These are phyloP conservation scores for Metschnikowia henanensis DNA, from an alignment of 805 yeast genomes.

Conservation along the genomic window DNA sequence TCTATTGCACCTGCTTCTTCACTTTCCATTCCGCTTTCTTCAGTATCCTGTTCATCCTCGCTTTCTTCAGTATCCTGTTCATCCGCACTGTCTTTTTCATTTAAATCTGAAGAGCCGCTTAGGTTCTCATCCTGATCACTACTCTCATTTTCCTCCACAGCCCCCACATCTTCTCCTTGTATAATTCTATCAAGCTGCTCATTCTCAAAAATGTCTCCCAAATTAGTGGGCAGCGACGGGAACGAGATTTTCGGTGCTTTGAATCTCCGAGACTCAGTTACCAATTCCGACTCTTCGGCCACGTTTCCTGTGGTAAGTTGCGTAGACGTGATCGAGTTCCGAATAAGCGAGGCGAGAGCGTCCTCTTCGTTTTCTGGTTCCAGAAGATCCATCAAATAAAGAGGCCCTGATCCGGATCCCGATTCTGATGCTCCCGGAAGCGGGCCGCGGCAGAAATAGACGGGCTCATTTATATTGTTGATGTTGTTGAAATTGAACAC, in stretches of 20 bases:
- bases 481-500: conserved; percentile 9
- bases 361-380: conserved; percentile 2
- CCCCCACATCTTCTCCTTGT: neutral
- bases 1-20: neutral
- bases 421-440: neutral
- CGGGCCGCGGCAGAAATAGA: conserved; percentile 24
- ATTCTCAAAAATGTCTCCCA: neutral
- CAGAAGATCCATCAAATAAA: conserved; percentile 18
- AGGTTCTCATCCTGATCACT: neutral
- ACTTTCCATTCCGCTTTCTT: conserved; percentile 8
- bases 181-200: neutral
- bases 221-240: conserved; percentile 16
- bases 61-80: conserved; percentile 1
- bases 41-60: conserved; percentile 1
- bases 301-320: conserved; percentile 4
- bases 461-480: conserved; percentile 16
- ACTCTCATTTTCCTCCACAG: neutral
- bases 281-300: neutral
- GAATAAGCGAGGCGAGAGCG: conserved; percentile 14
- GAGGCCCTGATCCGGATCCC: no score
- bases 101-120: no score
- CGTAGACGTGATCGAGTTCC: conserved; percentile 15
- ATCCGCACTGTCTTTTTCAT: neutral
- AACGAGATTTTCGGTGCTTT: conserved; percentile 2
- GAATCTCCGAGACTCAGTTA: neutral